A percentile compares a stretch with the other conserved stretches of the same genome.
Conservation (phyloP, 2,329 filamentous ascomycete species). For the Beauveria bassiana region DNA sequence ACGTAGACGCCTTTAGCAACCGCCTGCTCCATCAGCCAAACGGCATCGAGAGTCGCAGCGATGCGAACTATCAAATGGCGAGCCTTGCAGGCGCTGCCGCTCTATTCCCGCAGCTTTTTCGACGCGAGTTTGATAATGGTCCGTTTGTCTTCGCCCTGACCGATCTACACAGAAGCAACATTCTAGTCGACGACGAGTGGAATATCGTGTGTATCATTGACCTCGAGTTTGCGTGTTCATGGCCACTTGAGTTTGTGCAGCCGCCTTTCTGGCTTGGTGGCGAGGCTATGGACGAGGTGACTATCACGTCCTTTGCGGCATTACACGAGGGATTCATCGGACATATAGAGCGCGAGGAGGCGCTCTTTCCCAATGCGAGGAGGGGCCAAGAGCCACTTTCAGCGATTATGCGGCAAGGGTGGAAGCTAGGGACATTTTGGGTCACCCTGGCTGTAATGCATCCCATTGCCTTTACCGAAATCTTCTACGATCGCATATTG, state of each 20-base stretch:
- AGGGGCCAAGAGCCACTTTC: slow-evolving; percentile 7
- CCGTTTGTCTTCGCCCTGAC: slow-evolving; percentile 23
- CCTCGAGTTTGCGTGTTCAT: slow-evolving; percentile 24
- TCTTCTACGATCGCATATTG: slow-evolving; percentile 14
- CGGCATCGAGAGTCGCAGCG: slow-evolving; percentile 12
- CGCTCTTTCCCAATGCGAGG: not conserved
- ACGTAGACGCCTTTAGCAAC: slow-evolving; percentile 14
- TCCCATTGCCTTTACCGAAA: slow-evolving; percentile 12
- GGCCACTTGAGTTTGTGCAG: slow-evolving; percentile 20
- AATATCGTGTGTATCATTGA: slow-evolving; percentile 25
- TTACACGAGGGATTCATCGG: slow-evolving; percentile 9
- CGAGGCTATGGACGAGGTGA: slow-evolving; percentile 10
- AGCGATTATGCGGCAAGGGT: slow-evolving; percentile 12
- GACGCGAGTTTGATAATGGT: slow-evolving; percentile 17
- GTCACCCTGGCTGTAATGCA: slow-evolving; percentile 12
- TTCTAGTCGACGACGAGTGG: slow-evolving; percentile 27
- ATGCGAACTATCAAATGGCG: slow-evolving; percentile 15
- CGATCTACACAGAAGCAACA: slow-evolving; percentile 26
- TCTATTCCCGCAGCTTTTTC: slow-evolving; percentile 16
- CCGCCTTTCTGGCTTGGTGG: slow-evolving; percentile 26
- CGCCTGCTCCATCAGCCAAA: slow-evolving; percentile 16
- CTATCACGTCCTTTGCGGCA: not conserved
- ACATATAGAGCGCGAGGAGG: slow-evolving; percentile 7
- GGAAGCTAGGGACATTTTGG: slow-evolving; percentile 13
- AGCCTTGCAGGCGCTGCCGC: slow-evolving; percentile 13